A percentile compares a stretch with the other conserved stretches of the same genome.
Evolutionary conservation across 257 asterid genomes (phyloP).

Genomic region (Osmanthus fragrans): DNA sequence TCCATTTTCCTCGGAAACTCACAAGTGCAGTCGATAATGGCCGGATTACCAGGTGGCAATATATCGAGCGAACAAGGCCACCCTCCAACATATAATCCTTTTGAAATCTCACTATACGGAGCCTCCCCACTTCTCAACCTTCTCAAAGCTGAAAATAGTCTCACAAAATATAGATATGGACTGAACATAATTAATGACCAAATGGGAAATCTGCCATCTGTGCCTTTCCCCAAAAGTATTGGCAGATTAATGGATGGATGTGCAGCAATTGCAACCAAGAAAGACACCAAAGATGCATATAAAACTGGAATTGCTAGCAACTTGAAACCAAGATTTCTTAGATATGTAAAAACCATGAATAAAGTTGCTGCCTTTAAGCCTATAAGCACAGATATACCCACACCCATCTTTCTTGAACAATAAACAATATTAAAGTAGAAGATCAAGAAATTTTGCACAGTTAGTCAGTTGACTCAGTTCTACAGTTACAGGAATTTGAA

Average conservation of each 20-base stretch:
- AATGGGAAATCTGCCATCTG: conserved; percentile 79
- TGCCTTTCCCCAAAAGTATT: conserved; percentile 67
- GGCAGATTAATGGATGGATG: conserved; percentile 85
- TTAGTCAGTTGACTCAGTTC: background rate
- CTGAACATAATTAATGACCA: conserved; percentile 76
- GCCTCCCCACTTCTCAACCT: conserved; percentile 73
- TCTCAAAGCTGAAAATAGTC: conserved; percentile 69
- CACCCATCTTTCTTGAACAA: conserved; percentile 43
- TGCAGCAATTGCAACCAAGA: conserved; percentile 77
- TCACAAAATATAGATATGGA: conserved; percentile 77
- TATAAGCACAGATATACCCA: conserved; percentile 70
- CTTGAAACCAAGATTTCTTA: conserved; percentile 47
- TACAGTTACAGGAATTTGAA: background rate
- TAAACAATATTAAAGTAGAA: background rate
- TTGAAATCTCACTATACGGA: conserved; percentile 63
- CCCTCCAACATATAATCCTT: conserved; percentile 88
- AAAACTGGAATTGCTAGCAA: conserved; percentile 61
- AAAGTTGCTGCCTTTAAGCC: conserved; percentile 63
- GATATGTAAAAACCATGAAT: conserved; percentile 48
- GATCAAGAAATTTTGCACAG: background rate
- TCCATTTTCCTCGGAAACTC: conserved; percentile 78
- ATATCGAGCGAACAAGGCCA: conserved; percentile 77
- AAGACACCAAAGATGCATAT: conserved; percentile 74
- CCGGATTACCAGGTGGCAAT: conserved; percentile 86
- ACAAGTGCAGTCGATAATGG: conserved; percentile 89